phyloP scores from a whole-genome alignment of 768 basidiomycete genomes.

The Pleurotus pulmonarius region DNA sequence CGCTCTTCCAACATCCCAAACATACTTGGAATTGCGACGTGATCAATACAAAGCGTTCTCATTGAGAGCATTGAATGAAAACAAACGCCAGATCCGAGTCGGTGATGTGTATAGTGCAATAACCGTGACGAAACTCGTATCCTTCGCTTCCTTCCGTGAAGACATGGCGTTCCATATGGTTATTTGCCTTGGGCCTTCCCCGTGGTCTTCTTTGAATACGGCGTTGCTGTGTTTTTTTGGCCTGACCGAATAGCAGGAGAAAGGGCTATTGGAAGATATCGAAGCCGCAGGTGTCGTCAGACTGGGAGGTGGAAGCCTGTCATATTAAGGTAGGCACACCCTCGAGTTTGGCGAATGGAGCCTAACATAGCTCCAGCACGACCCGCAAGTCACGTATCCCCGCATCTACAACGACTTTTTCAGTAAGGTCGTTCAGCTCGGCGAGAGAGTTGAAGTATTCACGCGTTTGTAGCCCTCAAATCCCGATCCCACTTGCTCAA shows the following conservation, averaged over 20 bases:
- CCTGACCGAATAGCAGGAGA: constrained; percentile 74
- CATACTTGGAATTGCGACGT: too few species aligned
- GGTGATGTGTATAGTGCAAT: too few species aligned
- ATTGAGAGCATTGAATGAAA: too few species aligned
- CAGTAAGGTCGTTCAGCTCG: constrained; percentile 47
- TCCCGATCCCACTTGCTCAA: constrained; percentile 87
- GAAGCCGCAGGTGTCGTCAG: constrained; percentile 65
- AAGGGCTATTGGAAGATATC: constrained; percentile 80
- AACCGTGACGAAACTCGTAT: too few species aligned
- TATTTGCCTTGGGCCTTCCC: too few species aligned
- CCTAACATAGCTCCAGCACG: constrained; percentile 51
- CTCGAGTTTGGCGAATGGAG: neutral
- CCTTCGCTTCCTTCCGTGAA: too few species aligned
- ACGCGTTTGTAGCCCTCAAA: constrained; percentile 66
- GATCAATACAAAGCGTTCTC: too few species aligned
- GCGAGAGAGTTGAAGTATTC: neutral
- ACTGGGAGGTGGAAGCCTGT: constrained; percentile 92
- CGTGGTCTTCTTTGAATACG: constrained; percentile 74
- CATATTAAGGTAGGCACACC: constrained; percentile 71
- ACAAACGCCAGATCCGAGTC: too few species aligned
- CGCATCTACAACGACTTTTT: constrained; percentile 97
- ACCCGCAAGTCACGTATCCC: constrained; percentile 78
- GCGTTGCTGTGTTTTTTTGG: constrained; percentile 92
- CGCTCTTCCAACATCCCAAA: too few species aligned
- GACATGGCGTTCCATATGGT: too few species aligned